These are phyloP conservation scores for Malassezia arunalokei DNA, from an alignment of 1,284 basidiomycete genomes.

Conservation along the genomic window DNA sequence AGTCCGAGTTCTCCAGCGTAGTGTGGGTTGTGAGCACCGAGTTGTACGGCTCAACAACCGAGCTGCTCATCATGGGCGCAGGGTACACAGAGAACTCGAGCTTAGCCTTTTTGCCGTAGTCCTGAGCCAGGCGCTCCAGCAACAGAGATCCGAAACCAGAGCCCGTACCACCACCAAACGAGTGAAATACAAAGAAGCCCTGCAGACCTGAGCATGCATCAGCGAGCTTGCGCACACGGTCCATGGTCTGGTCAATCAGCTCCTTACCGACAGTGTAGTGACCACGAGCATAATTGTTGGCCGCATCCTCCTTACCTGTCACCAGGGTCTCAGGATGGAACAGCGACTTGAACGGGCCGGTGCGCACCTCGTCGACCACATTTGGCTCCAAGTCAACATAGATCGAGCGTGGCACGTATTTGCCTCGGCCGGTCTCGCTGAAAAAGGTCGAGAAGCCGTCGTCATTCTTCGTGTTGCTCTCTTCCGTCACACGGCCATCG, in stretches of 20 bases:
- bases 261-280: slow-evolving; percentile 93
- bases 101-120: slow-evolving; percentile 99
- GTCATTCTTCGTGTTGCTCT: slow-evolving; percentile 63
- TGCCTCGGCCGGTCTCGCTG: slow-evolving; percentile 45
- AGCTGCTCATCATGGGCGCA: slow-evolving; percentile 61
- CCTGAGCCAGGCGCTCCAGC: slow-evolving; percentile 84
- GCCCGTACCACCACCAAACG: slow-evolving; percentile 97
- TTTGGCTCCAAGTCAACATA: slow-evolving; percentile 93
- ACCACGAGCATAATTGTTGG: slow-evolving; percentile 78
- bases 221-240: slow-evolving; percentile 85
- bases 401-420: slow-evolving; percentile 93
- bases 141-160: slow-evolving; percentile 97
- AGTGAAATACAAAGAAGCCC: slow-evolving; percentile 99
- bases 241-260: slow-evolving; percentile 66
- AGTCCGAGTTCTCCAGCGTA: slow-evolving; percentile 96
- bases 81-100: slow-evolving; percentile 98
- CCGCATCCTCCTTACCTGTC: slow-evolving; percentile 97
- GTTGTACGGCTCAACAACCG: slow-evolving; percentile 99
- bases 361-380: slow-evolving; percentile 90
- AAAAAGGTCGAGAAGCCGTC: slow-evolving; percentile 87
- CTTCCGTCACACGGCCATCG: slow-evolving; percentile 49
- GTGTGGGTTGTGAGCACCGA: slow-evolving; percentile 97
- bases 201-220: slow-evolving; percentile 97
- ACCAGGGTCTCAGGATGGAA: slow-evolving; percentile 99
- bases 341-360: slow-evolving; percentile 79